phyloP scores from a whole-genome alignment of 2,329 filamentous ascomycete species.

The Aspergillus viridinutans region DNA sequence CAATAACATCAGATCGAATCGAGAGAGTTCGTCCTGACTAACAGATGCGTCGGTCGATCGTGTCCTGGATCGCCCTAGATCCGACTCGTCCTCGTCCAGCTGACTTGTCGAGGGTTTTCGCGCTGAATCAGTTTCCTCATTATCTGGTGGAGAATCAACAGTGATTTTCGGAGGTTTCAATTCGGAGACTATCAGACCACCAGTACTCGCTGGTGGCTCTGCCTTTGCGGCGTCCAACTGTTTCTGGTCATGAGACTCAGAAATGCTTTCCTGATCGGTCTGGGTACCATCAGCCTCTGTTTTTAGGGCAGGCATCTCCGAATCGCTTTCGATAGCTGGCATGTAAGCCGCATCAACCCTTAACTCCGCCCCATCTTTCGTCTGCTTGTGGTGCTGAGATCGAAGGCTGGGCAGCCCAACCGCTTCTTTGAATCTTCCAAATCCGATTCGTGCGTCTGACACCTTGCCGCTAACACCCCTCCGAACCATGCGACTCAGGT shows the following conservation, averaged over 20 bases:
- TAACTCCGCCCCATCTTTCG: slow-evolving; percentile 32
- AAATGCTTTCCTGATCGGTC: slow-evolving; percentile 15
- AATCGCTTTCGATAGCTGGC: slow-evolving; percentile 27
- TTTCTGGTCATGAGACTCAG: slow-evolving; percentile 13
- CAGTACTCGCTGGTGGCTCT: slow-evolving; percentile 6
- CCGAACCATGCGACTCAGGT: slow-evolving; percentile 62
- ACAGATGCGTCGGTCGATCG: slow-evolving; percentile 27
- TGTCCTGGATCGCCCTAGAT: slow-evolving; percentile 26
- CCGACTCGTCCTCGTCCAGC: slow-evolving; percentile 25
- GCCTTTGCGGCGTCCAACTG: slow-evolving; percentile 12
- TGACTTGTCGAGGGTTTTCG: slow-evolving; percentile 11
- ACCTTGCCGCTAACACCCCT: slow-evolving; percentile 76
- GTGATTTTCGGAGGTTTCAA: slow-evolving; percentile 30
- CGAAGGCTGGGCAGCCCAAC: slow-evolving; percentile 54
- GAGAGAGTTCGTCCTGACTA: slow-evolving; percentile 25
- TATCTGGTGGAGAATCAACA: slow-evolving; percentile 24
- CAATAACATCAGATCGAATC: slow-evolving; percentile 26
- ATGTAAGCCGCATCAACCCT: slow-evolving; percentile 26
- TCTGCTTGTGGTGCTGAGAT: slow-evolving; percentile 37
- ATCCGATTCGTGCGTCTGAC: slow-evolving; percentile 74
- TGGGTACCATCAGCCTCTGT: slow-evolving; percentile 11
- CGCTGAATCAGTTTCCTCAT: slow-evolving; percentile 14
- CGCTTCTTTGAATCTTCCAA: slow-evolving; percentile 81
- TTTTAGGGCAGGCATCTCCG: slow-evolving; percentile 15
- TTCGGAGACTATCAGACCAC: slow-evolving; percentile 12